phyloP scores from a whole-genome alignment of 1,139 yeast species.

The Pichia inconspicua region DNA sequence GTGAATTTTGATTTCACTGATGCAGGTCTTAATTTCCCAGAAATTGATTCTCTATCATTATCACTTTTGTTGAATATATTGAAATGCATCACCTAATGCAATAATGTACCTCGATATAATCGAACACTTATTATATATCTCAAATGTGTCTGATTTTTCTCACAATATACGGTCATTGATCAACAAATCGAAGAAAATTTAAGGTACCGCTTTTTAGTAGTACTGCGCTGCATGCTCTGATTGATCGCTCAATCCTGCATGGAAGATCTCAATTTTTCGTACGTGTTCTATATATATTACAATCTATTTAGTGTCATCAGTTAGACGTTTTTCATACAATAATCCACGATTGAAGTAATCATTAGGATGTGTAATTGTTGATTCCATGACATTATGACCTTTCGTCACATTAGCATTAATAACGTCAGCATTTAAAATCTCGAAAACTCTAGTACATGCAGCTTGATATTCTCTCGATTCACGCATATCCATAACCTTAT shows the following conservation, averaged over 20 bases:
- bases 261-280: too few species aligned
- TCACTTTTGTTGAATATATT: neutral
- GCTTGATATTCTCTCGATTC: constrained; percentile 62
- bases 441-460: constrained; percentile 89
- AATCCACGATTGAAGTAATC: constrained; percentile 75
- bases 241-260: too few species aligned
- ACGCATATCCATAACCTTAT: constrained; percentile 61
- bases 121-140: neutral
- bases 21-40: neutral
- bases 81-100: neutral
- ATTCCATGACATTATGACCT: constrained; percentile 33
- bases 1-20: neutral
- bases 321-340: constrained; percentile 25
- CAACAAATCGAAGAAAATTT: neutral
- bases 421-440: constrained; percentile 50
- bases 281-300: neutral
- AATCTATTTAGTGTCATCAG: neutral
- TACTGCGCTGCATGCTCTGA: neutral
- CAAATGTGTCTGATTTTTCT: neutral
- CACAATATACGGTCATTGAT: neutral
- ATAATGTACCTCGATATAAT: too few species aligned
- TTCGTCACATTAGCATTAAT: constrained; percentile 36
- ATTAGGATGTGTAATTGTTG: constrained; percentile 76
- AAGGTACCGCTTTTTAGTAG: neutral
- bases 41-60: neutral